Evolutionary conservation across 1,284 basidiomycete genomes (phyloP).

Genomic region (Ustilago loliicola): DNA sequence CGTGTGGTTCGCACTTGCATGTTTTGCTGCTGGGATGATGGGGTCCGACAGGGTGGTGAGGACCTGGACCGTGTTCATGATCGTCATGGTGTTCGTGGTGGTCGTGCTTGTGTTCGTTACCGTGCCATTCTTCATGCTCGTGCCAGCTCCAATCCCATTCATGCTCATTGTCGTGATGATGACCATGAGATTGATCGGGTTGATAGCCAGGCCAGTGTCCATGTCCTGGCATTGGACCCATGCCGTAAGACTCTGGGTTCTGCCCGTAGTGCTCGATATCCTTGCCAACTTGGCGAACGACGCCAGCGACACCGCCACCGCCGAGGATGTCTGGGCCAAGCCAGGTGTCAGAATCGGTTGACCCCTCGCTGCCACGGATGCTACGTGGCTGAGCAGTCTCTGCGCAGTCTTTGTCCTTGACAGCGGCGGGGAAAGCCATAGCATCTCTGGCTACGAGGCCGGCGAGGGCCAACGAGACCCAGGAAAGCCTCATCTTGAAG

Average conservation of each 20-base stretch:
- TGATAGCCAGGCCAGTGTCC: slow-evolving; percentile 21
- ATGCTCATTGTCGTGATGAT: background rate
- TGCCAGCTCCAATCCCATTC: slow-evolving; percentile 5
- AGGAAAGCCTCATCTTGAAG: slow-evolving; percentile 26
- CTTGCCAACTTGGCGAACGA: slow-evolving; percentile 4
- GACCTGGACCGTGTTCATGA: background rate
- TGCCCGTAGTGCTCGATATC: background rate
- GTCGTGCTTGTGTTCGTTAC: background rate
- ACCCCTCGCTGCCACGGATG: background rate
- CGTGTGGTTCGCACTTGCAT: slow-evolving; percentile 16
- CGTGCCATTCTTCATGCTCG: slow-evolving; percentile 2
- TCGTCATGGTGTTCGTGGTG: slow-evolving; percentile 1
- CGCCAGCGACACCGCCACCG: background rate
- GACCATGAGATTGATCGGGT: background rate
- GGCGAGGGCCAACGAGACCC: slow-evolving; percentile 18
- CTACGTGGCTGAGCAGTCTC: background rate
- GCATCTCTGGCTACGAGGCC: slow-evolving; percentile 13
- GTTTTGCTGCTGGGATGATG: background rate
- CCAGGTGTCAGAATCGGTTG: slow-evolving; percentile 7
- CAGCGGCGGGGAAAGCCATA: slow-evolving; percentile 17
- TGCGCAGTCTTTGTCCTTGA: background rate
- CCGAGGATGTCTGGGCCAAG: slow-evolving; percentile 15
- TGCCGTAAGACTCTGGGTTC: slow-evolving; percentile 11
- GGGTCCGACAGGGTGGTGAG: background rate
- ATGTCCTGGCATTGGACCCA: slow-evolving; percentile 21